Evolutionary conservation across 495 filamentous ascomycete genomes (phyloP), one percentile per base, ranked within the genome.

Genomic region (Parmelia sp.): DNA sequence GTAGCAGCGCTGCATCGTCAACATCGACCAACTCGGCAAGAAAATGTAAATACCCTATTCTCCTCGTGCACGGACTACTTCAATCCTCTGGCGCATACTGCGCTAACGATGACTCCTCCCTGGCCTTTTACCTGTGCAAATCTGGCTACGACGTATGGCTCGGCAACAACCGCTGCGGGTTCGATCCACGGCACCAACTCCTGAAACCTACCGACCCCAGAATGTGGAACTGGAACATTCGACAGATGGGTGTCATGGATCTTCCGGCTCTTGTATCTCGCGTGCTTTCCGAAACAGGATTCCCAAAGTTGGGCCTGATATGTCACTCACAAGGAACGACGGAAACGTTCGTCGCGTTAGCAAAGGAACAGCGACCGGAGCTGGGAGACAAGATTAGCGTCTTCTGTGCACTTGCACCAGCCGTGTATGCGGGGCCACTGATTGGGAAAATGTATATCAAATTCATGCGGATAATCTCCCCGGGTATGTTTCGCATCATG

Each of bases 201-300:
- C 78, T 97, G 53, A 78, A 79, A 2, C 83, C 87, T 64, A 77
- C 77, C 23, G 93, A 97, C 70, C 93, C 93, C 9, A 84, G 92
- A 25, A 96, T 97, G 91, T 97, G 93, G 93, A 83, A 87, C 15
- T 97, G 93, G 93, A 96, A 96, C 70, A 95, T 97, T 62, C 84
- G 90, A 0, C 91, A 96, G 75, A 93, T 97, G 86, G 94, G 93
- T 19, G 86, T 90, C 0, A 83, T 95, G 65, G 93, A 97, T 72
- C 82, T 97, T n/a, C 81, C 94, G 1, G 91, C 92, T 1, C 80
- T 97, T n/a, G 81, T 92, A 19, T 88, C 88, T 14, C 88, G 90
- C 23, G 90, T 97, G 9, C 78, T 96, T 0, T 82, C 79, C 61
- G 88, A 94, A 71, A 96, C 93, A 0, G 86, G 86, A 2, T 97